Evolutionary conservation across 768 basidiomycete genomes (phyloP), one percentile per base, ranked within the genome.

Genomic region (Suillus ampliporus): DNA sequence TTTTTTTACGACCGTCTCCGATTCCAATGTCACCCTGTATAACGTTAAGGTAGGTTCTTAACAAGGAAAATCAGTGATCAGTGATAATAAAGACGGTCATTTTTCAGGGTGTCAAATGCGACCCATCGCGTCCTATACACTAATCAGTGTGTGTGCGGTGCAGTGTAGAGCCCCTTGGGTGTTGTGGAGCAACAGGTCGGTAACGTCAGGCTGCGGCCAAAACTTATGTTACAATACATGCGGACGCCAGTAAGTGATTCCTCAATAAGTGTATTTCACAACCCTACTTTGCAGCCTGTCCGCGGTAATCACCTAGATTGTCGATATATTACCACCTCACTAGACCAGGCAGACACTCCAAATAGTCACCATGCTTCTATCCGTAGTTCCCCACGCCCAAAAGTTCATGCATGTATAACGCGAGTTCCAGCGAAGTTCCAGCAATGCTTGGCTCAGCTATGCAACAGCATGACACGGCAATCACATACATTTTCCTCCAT

Each of bases 281-380:
- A 69, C 23, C 74, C 76, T 23, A 69, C 86, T 4, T 23, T 68
- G 38, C 61, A 69, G 31, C 38, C 35, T 28, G 76, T 78, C 54
- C 70, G 70, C n/a, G 60, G 64, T 26, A 56, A 65, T 38, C 77
- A 72, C 59, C 47, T 57, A 83, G 83, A 71, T 85, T 92, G 41
- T 87, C 90, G 37, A 94, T 96, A 80, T 95, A 96, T 76, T 95
- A 93, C 74, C 92, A 95, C 75, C 86, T 95, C 66, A 88, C 91
- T 69, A 86, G 92, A 74, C 81, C 93, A 65, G 83, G 85, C 65
- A 92, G 90, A 72, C 84, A 82, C 63, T 83, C 87, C 68, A 90
- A 90, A 83, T 90, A 84, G 79, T 79, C 64, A 44, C 34, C 64
- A 46, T 65, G 56, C 21, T 38, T 31, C 61, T 48, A 28, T 50